These are phyloP conservation scores for Sphaerulina vaccinii DNA, from an alignment of 2,329 filamentous ascomycete genomes.

Conservation along the genomic window DNA sequence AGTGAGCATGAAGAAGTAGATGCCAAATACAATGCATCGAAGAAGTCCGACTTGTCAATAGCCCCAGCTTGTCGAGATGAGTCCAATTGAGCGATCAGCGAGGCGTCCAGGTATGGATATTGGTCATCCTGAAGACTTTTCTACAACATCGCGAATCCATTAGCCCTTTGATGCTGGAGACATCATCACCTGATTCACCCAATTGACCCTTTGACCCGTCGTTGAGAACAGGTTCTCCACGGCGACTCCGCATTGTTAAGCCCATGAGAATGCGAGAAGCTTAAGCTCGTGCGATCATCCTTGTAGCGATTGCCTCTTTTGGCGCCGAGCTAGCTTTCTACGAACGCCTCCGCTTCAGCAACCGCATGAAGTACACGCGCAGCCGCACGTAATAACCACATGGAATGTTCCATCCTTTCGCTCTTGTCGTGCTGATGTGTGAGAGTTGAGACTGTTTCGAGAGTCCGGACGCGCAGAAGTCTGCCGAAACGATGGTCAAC, in stretches of 20 bases:
- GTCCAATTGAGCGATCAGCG: background rate
- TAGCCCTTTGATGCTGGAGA: background rate
- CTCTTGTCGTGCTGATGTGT: background rate
- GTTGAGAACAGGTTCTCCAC: background rate
- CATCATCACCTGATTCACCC: background rate
- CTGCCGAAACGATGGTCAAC: too few species aligned
- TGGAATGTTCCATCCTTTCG: background rate
- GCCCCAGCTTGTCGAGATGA: background rate
- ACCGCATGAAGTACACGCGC: constrained; percentile 2
- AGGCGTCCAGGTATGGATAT: background rate
- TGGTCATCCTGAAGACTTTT: background rate
- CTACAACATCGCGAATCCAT: background rate
- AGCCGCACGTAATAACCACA: constrained; percentile 10
- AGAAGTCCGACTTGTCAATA: too few species aligned
- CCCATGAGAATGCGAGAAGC: constrained; percentile 5
- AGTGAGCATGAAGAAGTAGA: background rate
- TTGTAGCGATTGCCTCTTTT: constrained; percentile 10
- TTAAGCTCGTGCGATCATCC: constrained; percentile 5
- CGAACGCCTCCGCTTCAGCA: constrained; percentile 14
- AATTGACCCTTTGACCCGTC: constrained; percentile 3
- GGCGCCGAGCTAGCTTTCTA: constrained; percentile 14
- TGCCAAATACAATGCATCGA: too few species aligned
- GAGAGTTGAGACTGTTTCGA: background rate
- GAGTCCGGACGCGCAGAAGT: too few species aligned
- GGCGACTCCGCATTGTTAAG: constrained; percentile 6